Percentiles rank a stretch among this genome's conserved stretches.
Conservation (phyloP, 805 yeast species). For the Schwanniomyces occidentalis region DNA sequence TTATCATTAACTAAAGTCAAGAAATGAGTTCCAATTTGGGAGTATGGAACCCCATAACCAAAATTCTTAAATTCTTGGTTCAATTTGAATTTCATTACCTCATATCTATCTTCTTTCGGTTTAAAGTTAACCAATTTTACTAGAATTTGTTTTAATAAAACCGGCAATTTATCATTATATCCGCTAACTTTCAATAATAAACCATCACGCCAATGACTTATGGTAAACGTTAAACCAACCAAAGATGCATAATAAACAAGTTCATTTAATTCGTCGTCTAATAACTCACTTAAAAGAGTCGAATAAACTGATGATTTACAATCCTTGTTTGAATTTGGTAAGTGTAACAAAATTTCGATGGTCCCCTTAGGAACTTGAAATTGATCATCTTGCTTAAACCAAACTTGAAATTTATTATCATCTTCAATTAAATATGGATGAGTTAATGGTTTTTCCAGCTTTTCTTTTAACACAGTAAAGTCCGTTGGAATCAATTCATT, state of each 20-base stretch:
- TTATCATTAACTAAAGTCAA: conserved; percentile 69
- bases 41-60: conserved; percentile 73
- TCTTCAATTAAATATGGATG: conserved; percentile 64
- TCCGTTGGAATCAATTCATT: conserved; percentile 83
- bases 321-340: conserved; percentile 63
- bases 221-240: conserved; percentile 67
- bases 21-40: conserved; percentile 66
- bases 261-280: conserved; percentile 76
- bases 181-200: conserved; percentile 69
- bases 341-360: conserved; percentile 61
- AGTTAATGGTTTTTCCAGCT: conserved; percentile 34
- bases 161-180: conserved; percentile 76
- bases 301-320: conserved; percentile 59
- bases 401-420: conserved; percentile 54
- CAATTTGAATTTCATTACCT: conserved; percentile 62
- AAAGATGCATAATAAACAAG: conserved; percentile 79
- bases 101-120: conserved; percentile 60
- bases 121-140: conserved; percentile 51
- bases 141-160: conserved; percentile 61
- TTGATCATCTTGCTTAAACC: conserved; percentile 90
- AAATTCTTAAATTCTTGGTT: conserved; percentile 65
- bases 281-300: conserved; percentile 62
- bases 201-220: conserved; percentile 68
- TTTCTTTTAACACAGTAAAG: conserved; percentile 57
- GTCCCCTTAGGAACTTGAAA: conserved; percentile 87